Evolutionary conservation across 768 basidiomycete species (phyloP), one percentile per base, ranked within the genome.

Genomic region (Cystobasidium ongulense): DNA sequence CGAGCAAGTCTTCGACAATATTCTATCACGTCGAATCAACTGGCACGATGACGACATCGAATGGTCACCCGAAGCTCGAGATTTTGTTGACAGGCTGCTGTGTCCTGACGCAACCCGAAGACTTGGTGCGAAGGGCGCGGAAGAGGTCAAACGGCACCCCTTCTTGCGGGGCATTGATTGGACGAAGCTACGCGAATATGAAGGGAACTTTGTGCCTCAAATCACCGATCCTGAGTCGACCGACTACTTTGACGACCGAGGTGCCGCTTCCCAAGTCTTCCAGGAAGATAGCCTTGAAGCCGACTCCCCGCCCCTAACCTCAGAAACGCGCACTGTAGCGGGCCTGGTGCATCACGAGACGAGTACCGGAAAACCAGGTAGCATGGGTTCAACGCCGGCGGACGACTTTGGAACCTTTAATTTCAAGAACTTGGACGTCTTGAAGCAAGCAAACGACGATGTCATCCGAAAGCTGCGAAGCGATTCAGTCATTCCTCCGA

Each of bases 381-480:
- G n/a, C 38, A 13, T 50, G 41, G 21, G 18, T 33, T 46, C 72
- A 33, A 75, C 39, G 25, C 67, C 36, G 1, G 15, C 70, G 76
- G 92, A 95, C 78, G 94, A 97, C 79, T 99, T 98, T 82, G 96
- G 96, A 25, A 88, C 92, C 0, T 99, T 99, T 84, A 92, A 89
- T 82, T 99, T 93, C 86, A 97, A 97, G 85, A 99, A 99, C 80
- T 81, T 97, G 50, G 92, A 92, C 0, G 87, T 96, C 7, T 83
- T 98, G 81, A 99, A 98, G 83, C 93, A 97, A 82, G 93, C 92
- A 21, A 99, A 99, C 80, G 96, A 99, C 82, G 94, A 98, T 80
- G 88, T 98, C 77, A 96, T 99, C 77, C 88, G 91, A 75, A 96
- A 97, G 82, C 85, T 98, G 79, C 89, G 91, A 82, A 90, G 90